Percentiles rank a stretch among this genome's conserved stretches.
These are phyloP conservation scores for Aspergillus candidus DNA, from an alignment of 2,329 filamentous ascomycete species.

Conservation along the genomic window DNA sequence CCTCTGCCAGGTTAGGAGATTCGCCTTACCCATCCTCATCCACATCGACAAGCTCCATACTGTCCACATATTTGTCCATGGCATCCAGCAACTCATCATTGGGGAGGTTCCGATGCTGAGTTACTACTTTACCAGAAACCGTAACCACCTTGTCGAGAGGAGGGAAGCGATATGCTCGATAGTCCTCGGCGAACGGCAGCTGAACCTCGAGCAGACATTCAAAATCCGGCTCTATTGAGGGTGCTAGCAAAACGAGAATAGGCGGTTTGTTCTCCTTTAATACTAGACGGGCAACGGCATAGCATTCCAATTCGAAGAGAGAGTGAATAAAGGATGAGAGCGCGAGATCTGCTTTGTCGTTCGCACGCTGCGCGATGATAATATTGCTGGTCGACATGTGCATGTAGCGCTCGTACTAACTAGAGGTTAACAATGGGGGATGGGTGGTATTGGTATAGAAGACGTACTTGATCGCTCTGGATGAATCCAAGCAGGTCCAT, in stretches of 20 bases:
- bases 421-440: slow-evolving; percentile 2
- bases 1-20: neutral
- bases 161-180: slow-evolving; percentile 85
- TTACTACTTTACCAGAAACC: slow-evolving; percentile 72
- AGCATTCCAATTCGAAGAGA: slow-evolving; percentile 75
- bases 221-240: slow-evolving; percentile 68
- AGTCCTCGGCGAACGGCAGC: slow-evolving; percentile 86
- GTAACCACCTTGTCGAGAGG: slow-evolving; percentile 83
- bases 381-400: slow-evolving; percentile 76
- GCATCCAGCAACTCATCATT: slow-evolving; percentile 65
- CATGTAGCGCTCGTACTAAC: slow-evolving; percentile 73
- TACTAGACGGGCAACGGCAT: slow-evolving; percentile 80
- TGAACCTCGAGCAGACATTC: slow-evolving; percentile 88
- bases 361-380: slow-evolving; percentile 68
- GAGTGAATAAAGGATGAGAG: slow-evolving; percentile 87
- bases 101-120: slow-evolving; percentile 78
- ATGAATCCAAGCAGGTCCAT: slow-evolving; percentile 88
- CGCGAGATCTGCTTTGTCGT: slow-evolving; percentile 75
- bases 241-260: slow-evolving; percentile 68
- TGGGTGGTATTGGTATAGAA: too few relatives aligned
- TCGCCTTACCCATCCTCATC: slow-evolving; percentile 65
- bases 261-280: slow-evolving; percentile 77
- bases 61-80: slow-evolving; percentile 89
- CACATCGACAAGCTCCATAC: slow-evolving; percentile 73
- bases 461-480: slow-evolving; percentile 58